Evolutionary conservation across 352 stramenopile genomes (phyloP).

Genomic region (Blastocystis sp.): DNA sequence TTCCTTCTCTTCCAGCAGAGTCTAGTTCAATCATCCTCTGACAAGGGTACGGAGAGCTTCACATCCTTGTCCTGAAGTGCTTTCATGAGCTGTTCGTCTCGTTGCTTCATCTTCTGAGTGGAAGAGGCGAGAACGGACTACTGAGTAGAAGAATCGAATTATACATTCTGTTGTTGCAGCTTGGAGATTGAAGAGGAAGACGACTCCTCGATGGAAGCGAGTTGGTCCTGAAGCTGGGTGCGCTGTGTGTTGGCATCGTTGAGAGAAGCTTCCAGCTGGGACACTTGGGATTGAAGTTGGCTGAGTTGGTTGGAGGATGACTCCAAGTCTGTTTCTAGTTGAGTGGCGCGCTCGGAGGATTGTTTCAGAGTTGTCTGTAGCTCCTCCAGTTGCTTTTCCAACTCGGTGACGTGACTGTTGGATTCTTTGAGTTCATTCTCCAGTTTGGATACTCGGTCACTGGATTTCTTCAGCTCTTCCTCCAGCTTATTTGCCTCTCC

Average conservation of each 20-base stretch:
- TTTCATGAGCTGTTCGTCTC: background rate
- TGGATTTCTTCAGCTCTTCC: background rate
- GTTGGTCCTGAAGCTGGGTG: background rate
- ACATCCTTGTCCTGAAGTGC: constrained; percentile 18
- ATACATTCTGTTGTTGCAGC: background rate
- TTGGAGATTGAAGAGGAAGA: background rate
- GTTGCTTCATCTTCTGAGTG: background rate
- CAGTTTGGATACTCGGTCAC: too few relatives aligned
- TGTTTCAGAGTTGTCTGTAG: too few relatives aligned
- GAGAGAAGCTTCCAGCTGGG: background rate
- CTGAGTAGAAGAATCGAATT: background rate
- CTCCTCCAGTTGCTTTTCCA: too few relatives aligned
- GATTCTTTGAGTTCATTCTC: background rate
- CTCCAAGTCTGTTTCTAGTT: background rate
- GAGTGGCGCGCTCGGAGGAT: background rate
- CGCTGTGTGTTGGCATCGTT: background rate
- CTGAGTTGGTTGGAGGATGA: background rate
- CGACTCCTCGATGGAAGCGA: too few relatives aligned
- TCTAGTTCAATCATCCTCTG: background rate
- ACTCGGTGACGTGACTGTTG: too few relatives aligned
- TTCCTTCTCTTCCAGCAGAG: background rate
- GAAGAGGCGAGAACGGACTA: background rate
- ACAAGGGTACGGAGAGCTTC: background rate
- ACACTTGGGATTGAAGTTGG: background rate
- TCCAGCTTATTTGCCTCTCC: background rate